These are phyloP conservation scores for Xanthoceras sorbifolium DNA, from an alignment of 345 rosid genomes.

Conservation along the genomic window DNA sequence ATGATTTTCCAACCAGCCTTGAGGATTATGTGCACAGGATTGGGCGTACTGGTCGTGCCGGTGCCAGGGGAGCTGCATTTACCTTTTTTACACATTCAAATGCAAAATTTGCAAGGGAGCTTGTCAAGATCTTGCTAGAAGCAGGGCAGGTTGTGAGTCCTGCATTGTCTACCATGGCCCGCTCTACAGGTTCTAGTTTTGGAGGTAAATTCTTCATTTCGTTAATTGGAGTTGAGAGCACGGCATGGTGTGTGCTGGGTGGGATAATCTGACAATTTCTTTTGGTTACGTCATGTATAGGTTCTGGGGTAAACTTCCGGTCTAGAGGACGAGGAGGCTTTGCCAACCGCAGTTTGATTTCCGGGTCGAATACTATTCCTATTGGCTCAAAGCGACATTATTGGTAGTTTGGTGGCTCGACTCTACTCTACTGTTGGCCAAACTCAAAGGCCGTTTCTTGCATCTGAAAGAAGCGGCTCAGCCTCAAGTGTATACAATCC, in stretches of 20 bases:
- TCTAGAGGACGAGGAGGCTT: conserved; percentile 80
- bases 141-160: conserved; percentile 84
- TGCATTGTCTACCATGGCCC: conserved; percentile 57
- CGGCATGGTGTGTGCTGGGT: not conserved
- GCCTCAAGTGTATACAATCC: not conserved
- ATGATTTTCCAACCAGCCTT: conserved; percentile 88
- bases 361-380: conserved; percentile 77
- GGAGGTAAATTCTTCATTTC: conserved; percentile 52
- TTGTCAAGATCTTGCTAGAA: conserved; percentile 84
- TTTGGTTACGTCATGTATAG: conserved; percentile 25
- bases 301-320: conserved; percentile 69
- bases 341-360: conserved; percentile 57
- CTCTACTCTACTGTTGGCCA: no score
- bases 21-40: conserved; percentile 98
- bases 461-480: not conserved
- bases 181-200: conserved; percentile 45
- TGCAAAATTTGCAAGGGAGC: conserved; percentile 82
- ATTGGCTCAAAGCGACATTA: conserved; percentile 64
- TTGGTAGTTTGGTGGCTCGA: conserved; percentile 41
- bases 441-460: not conserved
- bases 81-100: conserved; percentile 85
- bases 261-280: not conserved
- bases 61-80: conserved; percentile 90
- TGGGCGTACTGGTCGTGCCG: conserved; percentile 98
- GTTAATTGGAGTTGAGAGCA: not conserved